These are phyloP conservation scores for Naganishia albida DNA, from an alignment of 1,284 basidiomycete species.

Conservation along the genomic window DNA sequence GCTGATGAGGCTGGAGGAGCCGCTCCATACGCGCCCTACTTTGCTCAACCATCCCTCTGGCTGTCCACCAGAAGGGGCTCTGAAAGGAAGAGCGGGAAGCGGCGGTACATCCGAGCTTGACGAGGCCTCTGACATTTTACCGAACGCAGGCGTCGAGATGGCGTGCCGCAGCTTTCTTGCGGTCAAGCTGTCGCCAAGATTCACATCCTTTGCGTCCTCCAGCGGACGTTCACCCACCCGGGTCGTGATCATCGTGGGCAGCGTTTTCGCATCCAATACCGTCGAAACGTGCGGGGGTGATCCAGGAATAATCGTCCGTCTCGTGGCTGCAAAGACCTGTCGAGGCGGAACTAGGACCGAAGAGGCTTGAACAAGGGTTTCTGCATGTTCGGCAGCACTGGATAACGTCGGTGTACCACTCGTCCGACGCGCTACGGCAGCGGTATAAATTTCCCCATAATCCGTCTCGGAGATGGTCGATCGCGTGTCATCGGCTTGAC, in stretches of 20 bases:
- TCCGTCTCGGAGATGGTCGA: slow-evolving; percentile 24
- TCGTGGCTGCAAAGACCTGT: background rate
- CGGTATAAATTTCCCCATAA: slow-evolving; percentile 23
- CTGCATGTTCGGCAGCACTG: background rate
- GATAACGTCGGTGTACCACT: background rate
- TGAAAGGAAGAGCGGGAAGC: slow-evolving; percentile 4
- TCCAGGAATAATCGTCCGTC: slow-evolving; percentile 20
- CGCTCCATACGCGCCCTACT: slow-evolving; percentile 32
- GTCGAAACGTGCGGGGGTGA: slow-evolving; percentile 20
- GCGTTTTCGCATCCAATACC: slow-evolving; percentile 1
- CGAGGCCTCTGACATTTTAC: background rate
- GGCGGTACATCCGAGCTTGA: slow-evolving; percentile 1
- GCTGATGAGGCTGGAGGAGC: slow-evolving; percentile 26
- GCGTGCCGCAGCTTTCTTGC: slow-evolving; percentile 29
- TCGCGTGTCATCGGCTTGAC: slow-evolving; percentile 11
- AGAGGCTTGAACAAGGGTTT: background rate
- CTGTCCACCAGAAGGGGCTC: slow-evolving; percentile 4
- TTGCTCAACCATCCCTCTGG: slow-evolving; percentile 29
- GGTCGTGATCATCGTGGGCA: slow-evolving; percentile 13
- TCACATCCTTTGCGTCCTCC: background rate
- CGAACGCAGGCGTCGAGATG: slow-evolving; percentile 28
- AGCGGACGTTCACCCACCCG: background rate
- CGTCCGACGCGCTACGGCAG: slow-evolving; percentile 7
- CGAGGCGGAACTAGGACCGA: background rate
- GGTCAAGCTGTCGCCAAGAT: slow-evolving; percentile 14